Base-by-base conservation (phyloP, 768 basidiomycete species). In the Favolaschia claudopus region DNA sequence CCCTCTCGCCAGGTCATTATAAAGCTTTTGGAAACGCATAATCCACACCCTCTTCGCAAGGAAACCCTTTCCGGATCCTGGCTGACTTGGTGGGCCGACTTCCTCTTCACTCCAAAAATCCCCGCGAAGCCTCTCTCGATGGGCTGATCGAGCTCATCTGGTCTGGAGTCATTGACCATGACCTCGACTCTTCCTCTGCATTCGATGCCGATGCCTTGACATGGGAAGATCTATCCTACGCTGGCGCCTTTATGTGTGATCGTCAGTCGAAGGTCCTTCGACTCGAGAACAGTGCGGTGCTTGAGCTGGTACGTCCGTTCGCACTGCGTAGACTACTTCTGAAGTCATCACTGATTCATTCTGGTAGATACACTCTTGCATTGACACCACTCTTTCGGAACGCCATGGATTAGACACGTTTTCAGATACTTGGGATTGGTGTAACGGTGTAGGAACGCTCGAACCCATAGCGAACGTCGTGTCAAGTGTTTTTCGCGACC, bases 141-240 rank as follows among this genome's bases (percentile, higher is more conserved):
- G 37, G 19, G 7, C n/a, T 62, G 20, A 57, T 62, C 15, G 55
- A 54, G 14, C 34, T 62, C 31, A 29, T 55, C 2, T 50, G 55
- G 13, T 22, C 27, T 15, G 39, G 56, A 4, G 31, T 55, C 15
- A 24, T 46, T 20, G 28, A 25, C 3, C 13, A 12, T 5, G n/a
- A 44, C 19, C 4, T 37, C 2, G 37, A 46, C n/a, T 27, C 27
- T 8, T 27, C 34, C 20, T 25, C 48, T 29, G 39, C 38, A n/a
- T 36, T 52, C 8, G 55, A 37, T 15, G 31, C 17, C 36, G 27
- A 29, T 14, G 28, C 36, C 5, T 20, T 54, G 25, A 52, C 29
- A 9, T 62, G 61, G 61, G 48, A n/a, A 24, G n/a, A 24, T 8
- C 37, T 62, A 0, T 49, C 44, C 34, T 37, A 38, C n/a, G 29